phyloP scores from a whole-genome alignment of 768 basidiomycete genomes.

The Lanmaoa rubissima region DNA sequence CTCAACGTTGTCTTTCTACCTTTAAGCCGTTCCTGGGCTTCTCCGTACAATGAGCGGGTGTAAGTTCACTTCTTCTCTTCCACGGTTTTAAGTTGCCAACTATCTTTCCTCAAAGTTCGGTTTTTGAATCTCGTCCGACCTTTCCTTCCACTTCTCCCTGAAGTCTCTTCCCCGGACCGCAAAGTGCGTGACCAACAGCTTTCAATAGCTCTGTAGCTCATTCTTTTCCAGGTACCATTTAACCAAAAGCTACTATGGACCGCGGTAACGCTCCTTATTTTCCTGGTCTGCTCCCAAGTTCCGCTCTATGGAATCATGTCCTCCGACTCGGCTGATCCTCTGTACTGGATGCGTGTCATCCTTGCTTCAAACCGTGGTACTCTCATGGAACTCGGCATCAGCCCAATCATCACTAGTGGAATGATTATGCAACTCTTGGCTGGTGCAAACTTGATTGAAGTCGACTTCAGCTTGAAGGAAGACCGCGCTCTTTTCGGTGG shows the following conservation, averaged over 20 bases:
- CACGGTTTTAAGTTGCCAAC: constrained; percentile 5
- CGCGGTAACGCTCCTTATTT: constrained; percentile 97
- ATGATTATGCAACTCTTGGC: constrained; percentile 99
- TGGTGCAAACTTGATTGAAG: constrained; percentile 95
- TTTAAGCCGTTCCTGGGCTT: constrained; percentile 23
- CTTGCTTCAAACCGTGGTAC: constrained; percentile 98
- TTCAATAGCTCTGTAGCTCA: constrained; percentile 3
- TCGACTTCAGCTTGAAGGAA: constrained; percentile 97
- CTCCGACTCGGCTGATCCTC: constrained; percentile 96
- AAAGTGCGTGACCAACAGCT: constrained; percentile 55
- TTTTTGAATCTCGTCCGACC: constrained; percentile 98
- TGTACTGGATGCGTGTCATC: constrained; percentile 99
- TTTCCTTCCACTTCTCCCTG: constrained; percentile 94
- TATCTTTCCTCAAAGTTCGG: constrained; percentile 52
- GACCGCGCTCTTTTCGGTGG: constrained; percentile 94
- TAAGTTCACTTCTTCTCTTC: constrained; percentile 38
- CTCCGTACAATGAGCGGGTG: constrained; percentile 72
- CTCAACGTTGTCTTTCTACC: constrained; percentile 21
- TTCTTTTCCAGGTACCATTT: constrained; percentile 75
- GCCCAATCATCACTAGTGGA: constrained; percentile 94
- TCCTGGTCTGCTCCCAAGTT: constrained; percentile 98
- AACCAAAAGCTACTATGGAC: constrained; percentile 99
- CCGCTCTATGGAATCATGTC: constrained; percentile 99
- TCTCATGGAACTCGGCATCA: constrained; percentile 98
- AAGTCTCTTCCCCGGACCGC: constrained; percentile 96